Base-by-base conservation (phyloP, 805 yeast species). In the Saccharomycopsis selenospora region DNA sequence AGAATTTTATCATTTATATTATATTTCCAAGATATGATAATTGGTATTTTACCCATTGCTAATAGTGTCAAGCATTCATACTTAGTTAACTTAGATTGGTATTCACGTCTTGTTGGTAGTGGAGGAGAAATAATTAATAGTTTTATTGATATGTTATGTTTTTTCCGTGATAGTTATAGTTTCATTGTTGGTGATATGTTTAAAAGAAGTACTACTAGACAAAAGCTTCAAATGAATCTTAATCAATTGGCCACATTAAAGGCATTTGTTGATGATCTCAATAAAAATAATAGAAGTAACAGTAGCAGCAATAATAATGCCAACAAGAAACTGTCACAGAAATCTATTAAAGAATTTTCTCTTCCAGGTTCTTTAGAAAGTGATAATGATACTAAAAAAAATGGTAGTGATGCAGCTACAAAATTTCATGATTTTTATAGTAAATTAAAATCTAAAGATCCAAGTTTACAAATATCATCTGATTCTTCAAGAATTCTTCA, bases 211-310 rank as follows among this genome's bases (percentile, higher is more conserved):
- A 61, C 78, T 1, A 71, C 72, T 47, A 57, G 68, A 25, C 81
- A 77, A 55, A 76, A 72, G 52, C 76, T 81, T 2, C 72, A 64
- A 51, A 69, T 78, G 25, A 77, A 77, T 36, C 77, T 81, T 6
- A 73, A 68, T 53, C 83, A 78, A 53, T 60, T 78, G 53, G 74
- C 73, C 53, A 69, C 80, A 2, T 70, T 78, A 42, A 67, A 79
- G 46, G 55, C 67, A 29, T 69, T 75, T 14, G 64, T 77, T 49
- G 80, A 76, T 48, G 68, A 72, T 8, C 63, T 77, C 57, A 68
- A 42, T 25, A 24, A 24, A 5, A 40, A 40, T 5, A 72, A 36
- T 61, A 63, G 25, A 58, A 56, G 23, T 46, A 38, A n/a, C 33
- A 30, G 22, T 8, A 23, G 17, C 46, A 7, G 11, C 23, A 14